These are phyloP conservation scores for Fraxinus paxiana DNA, from an alignment of 305 asterid species.

Conservation along the genomic window DNA sequence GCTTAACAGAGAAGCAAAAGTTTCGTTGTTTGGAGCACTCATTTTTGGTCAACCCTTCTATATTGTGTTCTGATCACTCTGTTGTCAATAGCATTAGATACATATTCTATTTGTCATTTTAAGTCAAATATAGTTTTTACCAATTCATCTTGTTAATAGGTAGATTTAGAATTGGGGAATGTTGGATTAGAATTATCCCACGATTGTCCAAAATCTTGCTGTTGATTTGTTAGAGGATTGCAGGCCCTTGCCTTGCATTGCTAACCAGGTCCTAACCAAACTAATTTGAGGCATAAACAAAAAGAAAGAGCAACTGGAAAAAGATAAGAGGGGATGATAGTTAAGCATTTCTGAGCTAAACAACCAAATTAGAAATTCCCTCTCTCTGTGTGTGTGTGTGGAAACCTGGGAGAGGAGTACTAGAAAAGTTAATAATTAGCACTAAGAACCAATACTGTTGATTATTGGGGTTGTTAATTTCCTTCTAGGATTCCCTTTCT, in stretches of 20 bases:
- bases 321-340: not conserved
- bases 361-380: not conserved
- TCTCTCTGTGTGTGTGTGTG: too few relatives aligned
- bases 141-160: not conserved
- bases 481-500: not conserved
- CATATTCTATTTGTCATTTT: constrained; percentile 11
- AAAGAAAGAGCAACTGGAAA: not conserved
- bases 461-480: not conserved
- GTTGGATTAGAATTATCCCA: not conserved
- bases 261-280: not conserved
- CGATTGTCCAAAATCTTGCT: not conserved
- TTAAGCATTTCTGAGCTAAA: not conserved
- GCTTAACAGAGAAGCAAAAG: not conserved
- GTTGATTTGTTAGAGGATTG: not conserved
- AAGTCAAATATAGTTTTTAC: constrained; percentile 6
- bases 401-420: not conserved
- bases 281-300: not conserved
- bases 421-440: not conserved
- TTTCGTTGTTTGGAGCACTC: not conserved
- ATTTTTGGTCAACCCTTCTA: too few relatives aligned
- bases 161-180: not conserved
- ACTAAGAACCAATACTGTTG: not conserved
- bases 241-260: not conserved
- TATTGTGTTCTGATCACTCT: not conserved
- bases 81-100: constrained; percentile 8